Conservation (phyloP, 495 filamentous ascomycete species). For the Neurospora sp. region DNA sequence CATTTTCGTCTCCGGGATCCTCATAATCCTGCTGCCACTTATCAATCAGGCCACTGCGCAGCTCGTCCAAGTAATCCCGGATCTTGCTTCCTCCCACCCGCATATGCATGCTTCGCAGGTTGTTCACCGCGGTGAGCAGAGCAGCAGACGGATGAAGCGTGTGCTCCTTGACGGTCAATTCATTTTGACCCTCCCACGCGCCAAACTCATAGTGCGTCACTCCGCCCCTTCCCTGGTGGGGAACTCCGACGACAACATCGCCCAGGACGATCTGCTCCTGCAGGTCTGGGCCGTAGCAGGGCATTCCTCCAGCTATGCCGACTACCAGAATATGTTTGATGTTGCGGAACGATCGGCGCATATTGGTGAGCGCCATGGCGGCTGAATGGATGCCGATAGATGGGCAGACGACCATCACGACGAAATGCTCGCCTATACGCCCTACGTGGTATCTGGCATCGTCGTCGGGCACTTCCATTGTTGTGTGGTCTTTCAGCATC, state of each 20-base stretch:
- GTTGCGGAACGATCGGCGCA: slow-evolving; percentile 31
- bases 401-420: not conserved
- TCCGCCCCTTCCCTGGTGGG: slow-evolving; percentile 6
- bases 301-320: slow-evolving; percentile 36
- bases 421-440: not conserved
- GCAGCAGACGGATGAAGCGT: slow-evolving; percentile 18
- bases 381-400: slow-evolving; percentile 5
- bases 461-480: not conserved
- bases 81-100: slow-evolving; percentile 10
- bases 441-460: not conserved
- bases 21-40: not conserved
- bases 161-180: not conserved
- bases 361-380: slow-evolving; percentile 20
- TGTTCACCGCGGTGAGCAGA: slow-evolving; percentile 12
- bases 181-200: not conserved
- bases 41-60: not conserved
- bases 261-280: slow-evolving; percentile 25
- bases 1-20: not conserved
- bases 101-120: slow-evolving; percentile 8
- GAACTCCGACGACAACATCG: slow-evolving; percentile 18
- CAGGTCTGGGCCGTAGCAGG: slow-evolving; percentile 4
- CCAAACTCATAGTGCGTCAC: slow-evolving; percentile 25
- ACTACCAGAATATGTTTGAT: slow-evolving; percentile 37
- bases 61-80: slow-evolving; percentile 7
- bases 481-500: slow-evolving; percentile 33